Percentiles rank a stretch among this genome's conserved stretches.
Conservation (phyloP, 1,139 yeast species). For the Blastobotrys proliferans region DNA sequence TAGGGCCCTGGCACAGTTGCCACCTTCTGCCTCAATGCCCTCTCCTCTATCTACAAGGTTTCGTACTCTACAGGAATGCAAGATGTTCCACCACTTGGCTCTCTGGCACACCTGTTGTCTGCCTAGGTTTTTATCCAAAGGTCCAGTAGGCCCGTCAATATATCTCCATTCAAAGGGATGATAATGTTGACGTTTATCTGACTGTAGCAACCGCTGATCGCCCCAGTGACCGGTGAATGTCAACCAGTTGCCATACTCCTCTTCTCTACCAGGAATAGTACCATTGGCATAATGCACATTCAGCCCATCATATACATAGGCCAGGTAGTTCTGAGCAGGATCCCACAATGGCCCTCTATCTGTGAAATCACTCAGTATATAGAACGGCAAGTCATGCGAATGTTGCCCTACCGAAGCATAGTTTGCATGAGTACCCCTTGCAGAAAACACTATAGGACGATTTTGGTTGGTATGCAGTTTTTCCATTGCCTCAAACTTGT, state of each 20-base stretch:
- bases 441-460: slow-evolving; percentile 79
- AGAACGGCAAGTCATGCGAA: slow-evolving; percentile 90
- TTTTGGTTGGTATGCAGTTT: slow-evolving; percentile 46
- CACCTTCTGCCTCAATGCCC: slow-evolving; percentile 82
- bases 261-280: slow-evolving; percentile 57
- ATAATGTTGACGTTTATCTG: slow-evolving; percentile 77
- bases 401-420: slow-evolving; percentile 96
- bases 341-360: slow-evolving; percentile 96
- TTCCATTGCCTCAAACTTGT: slow-evolving; percentile 68
- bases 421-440: slow-evolving; percentile 96
- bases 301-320: slow-evolving; percentile 69
- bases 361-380: slow-evolving; percentile 85
- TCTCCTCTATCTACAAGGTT: slow-evolving; percentile 73
- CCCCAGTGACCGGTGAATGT: slow-evolving; percentile 88
- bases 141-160: slow-evolving; percentile 92
- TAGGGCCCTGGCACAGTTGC: slow-evolving; percentile 32
- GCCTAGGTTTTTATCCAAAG: slow-evolving; percentile 68
- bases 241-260: slow-evolving; percentile 72
- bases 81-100: slow-evolving; percentile 76
- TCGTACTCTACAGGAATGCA: slow-evolving; percentile 74
- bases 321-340: slow-evolving; percentile 74
- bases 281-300: slow-evolving; percentile 39
- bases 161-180: slow-evolving; percentile 87
- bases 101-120: slow-evolving; percentile 75
- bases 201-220: slow-evolving; percentile 59